Base-by-base conservation (phyloP, 176 grass and related monocot species). In the Oryza rufipogon region DNA sequence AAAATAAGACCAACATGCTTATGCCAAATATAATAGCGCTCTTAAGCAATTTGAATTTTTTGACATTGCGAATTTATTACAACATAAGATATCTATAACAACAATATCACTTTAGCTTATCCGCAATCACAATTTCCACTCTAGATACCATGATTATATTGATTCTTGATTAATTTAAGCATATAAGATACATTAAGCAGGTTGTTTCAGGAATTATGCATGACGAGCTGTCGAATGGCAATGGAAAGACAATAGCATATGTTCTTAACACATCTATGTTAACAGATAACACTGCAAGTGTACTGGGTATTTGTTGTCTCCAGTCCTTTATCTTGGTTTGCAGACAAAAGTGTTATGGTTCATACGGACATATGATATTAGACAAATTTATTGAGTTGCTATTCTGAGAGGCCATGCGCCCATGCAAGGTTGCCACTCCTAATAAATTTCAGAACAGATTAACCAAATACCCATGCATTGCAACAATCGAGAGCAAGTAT, bases 181-280 rank as follows among this genome's bases (percentile, higher is more conserved):
- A 46, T 47, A 63, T 81, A 80, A 64, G 71, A 78, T 33, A 80
- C 11, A 15, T 44, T 46, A 51, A 47, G 17, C 68, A 23, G 47
- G 0, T 70, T 61, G 45, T 22, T 58, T 30, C 17, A 56, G 25
- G 34, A 77, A 58, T 17, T 58, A 58, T n/a, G 5, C 19, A 58
- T 58, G 54, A 20, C n/a, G 20, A 58, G 15, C 51, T 56, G 6
- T n/a, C 54, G 1, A 58, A 58, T 58, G 54, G 19, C 6, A n/a
- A n/a, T 7, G 6, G 19, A 58, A n/a, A 58, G 54, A 7, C 17
- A n/a, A 56, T 2, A 58, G 54, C 20, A 58, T 58, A n/a, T n/a
- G 54, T 9, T 58, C 54, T 19, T 20, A 58, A 2, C 6, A n/a
- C 16, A n/a, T n/a, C 19, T 58, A 58, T 58, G 1, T 58, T 58